Percentiles rank a stretch among this genome's conserved stretches.
Conservation (phyloP, 495 filamentous ascomycete species). For the Annulohypoxylon stygium region DNA sequence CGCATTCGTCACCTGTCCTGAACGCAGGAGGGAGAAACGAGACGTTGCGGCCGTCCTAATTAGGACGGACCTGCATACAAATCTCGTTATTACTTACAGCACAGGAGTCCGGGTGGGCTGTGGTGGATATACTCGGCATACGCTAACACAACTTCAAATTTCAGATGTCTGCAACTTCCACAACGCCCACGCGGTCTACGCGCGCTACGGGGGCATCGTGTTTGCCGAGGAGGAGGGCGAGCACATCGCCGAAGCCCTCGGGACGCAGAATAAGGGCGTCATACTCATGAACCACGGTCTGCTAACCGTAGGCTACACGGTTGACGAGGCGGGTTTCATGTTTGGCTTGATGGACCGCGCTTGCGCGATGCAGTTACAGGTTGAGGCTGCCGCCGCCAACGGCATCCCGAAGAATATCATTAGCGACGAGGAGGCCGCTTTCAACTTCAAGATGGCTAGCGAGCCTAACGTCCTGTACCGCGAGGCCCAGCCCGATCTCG, state of each 20-base stretch:
- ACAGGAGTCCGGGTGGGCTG: not conserved
- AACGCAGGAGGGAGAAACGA: not conserved
- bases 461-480: constrained; percentile 59
- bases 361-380: constrained; percentile 64
- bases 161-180: constrained; percentile 68
- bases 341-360: constrained; percentile 65
- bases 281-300: constrained; percentile 70
- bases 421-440: constrained; percentile 64
- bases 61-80: not conserved
- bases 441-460: constrained; percentile 66
- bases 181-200: constrained; percentile 64
- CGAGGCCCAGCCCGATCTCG: constrained; percentile 62
- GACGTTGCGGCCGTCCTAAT: constrained; percentile 9
- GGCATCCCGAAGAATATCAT: constrained; percentile 59
- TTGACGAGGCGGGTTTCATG: constrained; percentile 68
- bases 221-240: constrained; percentile 64
- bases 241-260: constrained; percentile 64
- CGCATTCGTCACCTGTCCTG: not conserved
- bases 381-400: constrained; percentile 62
- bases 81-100: not conserved
- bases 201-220: constrained; percentile 69
- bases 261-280: constrained; percentile 58
- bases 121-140: not conserved
- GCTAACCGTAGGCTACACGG: constrained; percentile 65
- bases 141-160: not conserved